These are phyloP conservation scores for Tolypocladium guangdongense DNA, from an alignment of 2,329 filamentous ascomycete genomes.

Conservation along the genomic window DNA sequence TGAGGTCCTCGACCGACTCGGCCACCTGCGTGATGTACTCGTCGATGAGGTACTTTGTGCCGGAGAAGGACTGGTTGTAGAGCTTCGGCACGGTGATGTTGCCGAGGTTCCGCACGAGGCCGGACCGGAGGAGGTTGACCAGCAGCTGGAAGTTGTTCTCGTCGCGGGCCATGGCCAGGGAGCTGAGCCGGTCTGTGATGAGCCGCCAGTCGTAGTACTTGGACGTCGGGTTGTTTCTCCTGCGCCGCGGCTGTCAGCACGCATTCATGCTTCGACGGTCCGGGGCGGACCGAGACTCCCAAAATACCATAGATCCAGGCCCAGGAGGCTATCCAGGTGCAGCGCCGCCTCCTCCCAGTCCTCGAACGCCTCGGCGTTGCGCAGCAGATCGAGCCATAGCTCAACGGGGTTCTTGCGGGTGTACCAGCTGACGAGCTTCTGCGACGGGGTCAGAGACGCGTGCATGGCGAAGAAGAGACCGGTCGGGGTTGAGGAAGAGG, in stretches of 20 bases:
- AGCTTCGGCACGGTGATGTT: slow-evolving; percentile 76
- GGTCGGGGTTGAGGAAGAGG: background rate
- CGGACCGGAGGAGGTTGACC: slow-evolving; percentile 71
- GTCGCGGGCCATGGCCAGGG: slow-evolving; percentile 57
- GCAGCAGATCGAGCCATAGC: slow-evolving; percentile 54
- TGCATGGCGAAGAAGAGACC: slow-evolving; percentile 5
- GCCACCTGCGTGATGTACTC: slow-evolving; percentile 81
- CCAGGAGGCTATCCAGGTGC: slow-evolving; percentile 71
- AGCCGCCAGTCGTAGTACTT: slow-evolving; percentile 79
- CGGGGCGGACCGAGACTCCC: background rate
- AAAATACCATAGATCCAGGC: slow-evolving; percentile 65
- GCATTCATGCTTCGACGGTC: background rate
- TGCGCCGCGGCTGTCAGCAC: slow-evolving; percentile 20
- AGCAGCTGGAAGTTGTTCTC: slow-evolving; percentile 63
- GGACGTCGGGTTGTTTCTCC: slow-evolving; percentile 72
- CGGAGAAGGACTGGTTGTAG: slow-evolving; percentile 76
- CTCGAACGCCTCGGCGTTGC: slow-evolving; percentile 60
- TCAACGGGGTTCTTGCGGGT: slow-evolving; percentile 52
- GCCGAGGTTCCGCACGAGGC: slow-evolving; percentile 73
- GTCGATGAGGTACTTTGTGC: slow-evolving; percentile 83
- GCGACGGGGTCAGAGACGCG: slow-evolving; percentile 14
- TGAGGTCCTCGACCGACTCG: slow-evolving; percentile 70
- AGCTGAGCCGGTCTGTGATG: slow-evolving; percentile 65
- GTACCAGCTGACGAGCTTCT: slow-evolving; percentile 63
- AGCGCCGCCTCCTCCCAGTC: slow-evolving; percentile 82